Conservation (phyloP, 129 eudicot genomes). For the Lonicera japonica region DNA sequence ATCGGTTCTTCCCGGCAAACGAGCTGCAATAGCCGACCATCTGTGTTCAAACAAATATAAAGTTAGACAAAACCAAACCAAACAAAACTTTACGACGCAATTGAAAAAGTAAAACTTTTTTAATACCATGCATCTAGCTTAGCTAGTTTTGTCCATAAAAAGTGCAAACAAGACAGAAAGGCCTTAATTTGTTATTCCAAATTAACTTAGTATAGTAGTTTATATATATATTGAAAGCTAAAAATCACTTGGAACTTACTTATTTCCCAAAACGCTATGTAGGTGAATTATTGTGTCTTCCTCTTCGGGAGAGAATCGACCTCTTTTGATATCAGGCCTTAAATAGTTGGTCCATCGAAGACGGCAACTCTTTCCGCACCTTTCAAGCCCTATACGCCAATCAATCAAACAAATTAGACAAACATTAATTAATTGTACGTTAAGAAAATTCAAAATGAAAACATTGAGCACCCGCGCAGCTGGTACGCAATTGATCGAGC, state of each 20-base stretch:
- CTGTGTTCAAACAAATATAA: conserved; percentile 16
- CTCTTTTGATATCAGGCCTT: conserved; percentile 82
- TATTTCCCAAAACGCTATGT: conserved; percentile 76
- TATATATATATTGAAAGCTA: neutral
- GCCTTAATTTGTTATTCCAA: neutral
- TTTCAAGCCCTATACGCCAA: conserved; percentile 65
- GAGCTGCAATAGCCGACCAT: conserved; percentile 83
- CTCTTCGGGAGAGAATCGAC: conserved; percentile 72
- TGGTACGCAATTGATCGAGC: too few relatives aligned
- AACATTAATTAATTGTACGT: too few relatives aligned
- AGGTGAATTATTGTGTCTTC: conserved; percentile 78
- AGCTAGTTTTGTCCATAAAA: neutral
- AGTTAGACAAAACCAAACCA: conserved; percentile 20
- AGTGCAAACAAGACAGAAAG: neutral
- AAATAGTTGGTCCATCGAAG: conserved; percentile 86
- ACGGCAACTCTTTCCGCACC: conserved; percentile 90
- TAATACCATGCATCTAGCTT: too few relatives aligned
- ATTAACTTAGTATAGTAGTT: neutral
- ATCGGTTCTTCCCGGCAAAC: conserved; percentile 84
- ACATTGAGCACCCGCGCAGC: too few relatives aligned
- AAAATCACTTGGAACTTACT: conserved; percentile 37
- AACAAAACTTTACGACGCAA: neutral
- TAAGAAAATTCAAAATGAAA: conserved; percentile 18
- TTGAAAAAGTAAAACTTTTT: too few relatives aligned
- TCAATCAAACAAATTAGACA: neutral